Evolutionary conservation across 225 moss, liverwort and hornwort species (phyloP), one percentile per base, ranked within the genome.

Genomic region (Straminergon stramineum): DNA sequence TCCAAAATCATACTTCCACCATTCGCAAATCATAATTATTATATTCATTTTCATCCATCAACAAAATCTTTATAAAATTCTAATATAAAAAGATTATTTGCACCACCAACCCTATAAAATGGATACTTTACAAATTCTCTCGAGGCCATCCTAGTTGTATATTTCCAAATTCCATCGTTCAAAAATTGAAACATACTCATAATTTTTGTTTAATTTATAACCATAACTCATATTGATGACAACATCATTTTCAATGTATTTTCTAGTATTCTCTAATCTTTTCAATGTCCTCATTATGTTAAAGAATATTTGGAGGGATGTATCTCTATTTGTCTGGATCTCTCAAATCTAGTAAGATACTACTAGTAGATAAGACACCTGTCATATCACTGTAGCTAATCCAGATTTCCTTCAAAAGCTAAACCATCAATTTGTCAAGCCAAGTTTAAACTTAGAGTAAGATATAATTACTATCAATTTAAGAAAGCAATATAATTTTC

Each of bases 301-400:
- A 8, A 71, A 41, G 26, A 26, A 26, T 15, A 26, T 15, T 71
- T 14, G 0, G 7, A 14, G 3, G 4, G 39, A 70, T 70, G 13
- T 13, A 24, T 4, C 14, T 70, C 24, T 24, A 8, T 8, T 24
- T 70, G 24, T 70, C 8, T 8, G 5, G 4, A 24, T 3, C 15
- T 24, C 0, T 14, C 14, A 8, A 39, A 70, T 41, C 3, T 23
- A 41, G 4, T 8, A 13, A 24, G 24, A 8, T 14, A 0, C 24
- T 70, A 1, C 2, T 4, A n/a, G 13, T 69, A n/a, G 4, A 39
- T 13, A 39, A 39, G 39, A 39, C 24, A 24, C 1, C 8, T 1
- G 1, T 24, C 8, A 41, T 41, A 39, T 41, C 15, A 39, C 3
- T 23, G 32, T 32, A 69, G 7, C 2, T 39, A 22, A 13, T 70